phyloP scores from a whole-genome alignment of 441 rosid genomes.

The Kokia cookei region DNA sequence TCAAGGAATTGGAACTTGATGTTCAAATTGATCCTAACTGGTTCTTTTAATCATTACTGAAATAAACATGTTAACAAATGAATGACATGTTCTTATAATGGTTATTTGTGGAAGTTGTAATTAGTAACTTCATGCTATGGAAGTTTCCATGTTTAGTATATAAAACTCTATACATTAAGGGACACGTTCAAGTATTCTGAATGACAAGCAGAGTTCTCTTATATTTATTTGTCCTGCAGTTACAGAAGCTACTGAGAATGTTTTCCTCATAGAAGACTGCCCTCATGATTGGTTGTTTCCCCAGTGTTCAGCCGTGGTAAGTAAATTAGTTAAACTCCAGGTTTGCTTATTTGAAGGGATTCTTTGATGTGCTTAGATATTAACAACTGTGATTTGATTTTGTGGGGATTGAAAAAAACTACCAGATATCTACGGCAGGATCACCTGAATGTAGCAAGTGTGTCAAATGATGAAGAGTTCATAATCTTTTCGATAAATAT shows the following conservation, averaged over 20 bases:
- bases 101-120: background rate
- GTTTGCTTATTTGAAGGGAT: background rate
- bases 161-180: background rate
- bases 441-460: background rate
- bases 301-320: conserved; percentile 95
- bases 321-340: conserved; percentile 1
- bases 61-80: background rate
- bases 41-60: background rate
- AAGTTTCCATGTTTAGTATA: background rate
- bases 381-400: background rate
- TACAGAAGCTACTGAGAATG: conserved; percentile 55
- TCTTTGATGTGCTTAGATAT: background rate
- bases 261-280: conserved; percentile 83
- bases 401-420: conserved; percentile 3
- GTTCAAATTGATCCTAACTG: background rate
- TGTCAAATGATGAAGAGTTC: background rate
- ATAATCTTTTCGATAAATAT: background rate
- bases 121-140: background rate
- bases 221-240: conserved; percentile 38
- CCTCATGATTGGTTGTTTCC: conserved; percentile 99
- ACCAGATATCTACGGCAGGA: background rate
- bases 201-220: background rate
- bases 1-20: background rate
- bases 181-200: background rate
- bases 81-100: background rate